phyloP scores from a whole-genome alignment of 495 filamentous ascomycete genomes.

The Penicillium coprophilum region DNA sequence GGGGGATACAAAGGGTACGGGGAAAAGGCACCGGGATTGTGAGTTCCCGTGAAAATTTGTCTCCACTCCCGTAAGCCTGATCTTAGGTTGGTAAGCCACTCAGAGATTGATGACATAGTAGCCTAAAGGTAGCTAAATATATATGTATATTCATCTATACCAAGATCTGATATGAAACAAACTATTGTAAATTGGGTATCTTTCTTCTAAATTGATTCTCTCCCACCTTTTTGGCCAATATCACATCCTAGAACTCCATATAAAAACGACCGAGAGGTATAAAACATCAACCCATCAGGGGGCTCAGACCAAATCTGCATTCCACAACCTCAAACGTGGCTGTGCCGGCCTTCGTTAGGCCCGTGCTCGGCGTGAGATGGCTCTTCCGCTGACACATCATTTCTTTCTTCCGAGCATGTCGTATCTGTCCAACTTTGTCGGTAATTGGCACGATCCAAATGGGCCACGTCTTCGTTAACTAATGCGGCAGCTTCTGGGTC shows the following conservation, averaged over 20 bases:
- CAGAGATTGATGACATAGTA: neutral
- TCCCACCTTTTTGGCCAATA: no score
- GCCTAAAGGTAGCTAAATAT: neutral
- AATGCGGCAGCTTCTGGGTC: constrained; percentile 49
- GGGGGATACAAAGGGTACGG: constrained; percentile 13
- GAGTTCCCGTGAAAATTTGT: constrained; percentile 22
- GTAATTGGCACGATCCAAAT: constrained; percentile 1
- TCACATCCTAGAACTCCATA: no score
- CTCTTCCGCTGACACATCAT: constrained; percentile 6
- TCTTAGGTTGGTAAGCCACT: constrained; percentile 1
- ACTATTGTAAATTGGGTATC: no score
- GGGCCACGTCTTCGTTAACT: constrained; percentile 32
- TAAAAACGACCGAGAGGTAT: neutral
- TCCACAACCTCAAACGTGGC: neutral
- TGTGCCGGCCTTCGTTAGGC: neutral
- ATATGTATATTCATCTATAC: no score
- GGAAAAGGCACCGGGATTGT: constrained; percentile 22
- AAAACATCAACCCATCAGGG: constrained; percentile 12
- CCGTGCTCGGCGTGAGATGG: constrained; percentile 1
- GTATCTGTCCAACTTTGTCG: constrained; percentile 26
- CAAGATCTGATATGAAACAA: no score
- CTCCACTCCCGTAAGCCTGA: constrained; percentile 13
- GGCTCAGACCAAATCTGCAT: neutral
- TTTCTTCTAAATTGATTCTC: no score
- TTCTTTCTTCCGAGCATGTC: constrained; percentile 17